A percentile compares a stretch with the other conserved stretches of the same genome.
These are phyloP conservation scores for Zea luxurians DNA, from an alignment of 176 grass and related monocot species.

Conservation along the genomic window DNA sequence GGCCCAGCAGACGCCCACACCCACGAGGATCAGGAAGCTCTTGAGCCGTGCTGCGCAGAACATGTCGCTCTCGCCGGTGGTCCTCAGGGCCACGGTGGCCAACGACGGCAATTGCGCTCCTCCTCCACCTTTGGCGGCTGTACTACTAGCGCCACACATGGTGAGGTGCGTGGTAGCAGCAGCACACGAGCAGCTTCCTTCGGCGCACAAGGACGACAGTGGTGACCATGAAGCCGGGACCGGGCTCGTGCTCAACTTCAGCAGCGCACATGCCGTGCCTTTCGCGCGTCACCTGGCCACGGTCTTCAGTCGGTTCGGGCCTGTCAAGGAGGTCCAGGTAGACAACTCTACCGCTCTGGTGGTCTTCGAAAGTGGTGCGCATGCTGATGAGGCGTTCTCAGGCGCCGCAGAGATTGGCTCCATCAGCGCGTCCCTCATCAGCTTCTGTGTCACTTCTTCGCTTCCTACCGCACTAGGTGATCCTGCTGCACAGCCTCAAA, in stretches of 20 bases:
- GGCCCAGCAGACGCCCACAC: conserved; percentile 33
- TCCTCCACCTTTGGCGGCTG: too few species aligned
- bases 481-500: neutral
- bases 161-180: too few species aligned
- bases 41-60: conserved; percentile 47
- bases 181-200: conserved; percentile 6
- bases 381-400: conserved; percentile 43
- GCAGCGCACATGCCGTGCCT: conserved; percentile 52
- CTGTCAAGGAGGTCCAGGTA: too few species aligned
- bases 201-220: conserved; percentile 28
- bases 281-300: too few species aligned
- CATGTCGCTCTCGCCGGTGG: too few species aligned
- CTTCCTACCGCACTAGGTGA: conserved; percentile 3
- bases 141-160: too few species aligned
- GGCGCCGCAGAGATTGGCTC: conserved; percentile 38
- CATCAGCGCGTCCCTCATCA: conserved; percentile 37
- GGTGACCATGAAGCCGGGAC: neutral
- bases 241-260: conserved; percentile 52
- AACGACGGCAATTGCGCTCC: too few species aligned
- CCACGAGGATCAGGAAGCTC: conserved; percentile 54
- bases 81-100: too few species aligned
- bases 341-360: too few species aligned
- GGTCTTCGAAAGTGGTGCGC: too few species aligned
- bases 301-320: too few species aligned
- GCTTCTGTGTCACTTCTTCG: conserved; percentile 45